Evolutionary conservation across 2,329 filamentous ascomycete genomes (phyloP).

Genomic region (Fusarium brachygibbosum): DNA sequence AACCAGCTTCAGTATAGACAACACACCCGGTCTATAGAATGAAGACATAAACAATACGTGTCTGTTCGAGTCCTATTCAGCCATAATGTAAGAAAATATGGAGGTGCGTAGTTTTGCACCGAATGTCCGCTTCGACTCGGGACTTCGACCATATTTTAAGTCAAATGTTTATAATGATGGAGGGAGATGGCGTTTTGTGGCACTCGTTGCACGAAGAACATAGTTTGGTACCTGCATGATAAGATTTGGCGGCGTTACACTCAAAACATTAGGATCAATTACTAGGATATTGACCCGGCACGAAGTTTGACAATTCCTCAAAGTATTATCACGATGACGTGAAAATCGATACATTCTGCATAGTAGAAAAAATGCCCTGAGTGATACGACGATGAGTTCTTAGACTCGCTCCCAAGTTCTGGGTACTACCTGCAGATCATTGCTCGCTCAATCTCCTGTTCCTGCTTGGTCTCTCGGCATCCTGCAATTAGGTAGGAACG

Average conservation of each 20-base stretch:
- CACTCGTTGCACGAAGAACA: not conserved
- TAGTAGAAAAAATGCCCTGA: not conserved
- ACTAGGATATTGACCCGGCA: not conserved
- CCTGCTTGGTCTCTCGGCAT: slow-evolving; percentile 1
- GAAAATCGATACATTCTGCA: not conserved
- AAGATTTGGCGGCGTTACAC: slow-evolving; percentile 3
- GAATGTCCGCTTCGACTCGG: no score
- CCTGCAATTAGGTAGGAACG: not conserved
- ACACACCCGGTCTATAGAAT: not conserved
- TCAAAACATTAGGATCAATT: not conserved
- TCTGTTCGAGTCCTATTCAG: no score
- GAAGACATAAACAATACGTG: not conserved
- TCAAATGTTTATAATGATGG: not conserved
- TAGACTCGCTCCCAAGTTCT: not conserved
- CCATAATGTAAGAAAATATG: no score
- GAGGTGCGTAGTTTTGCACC: no score
- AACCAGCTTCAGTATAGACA: no score
- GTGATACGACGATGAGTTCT: not conserved
- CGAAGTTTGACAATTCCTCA: not conserved
- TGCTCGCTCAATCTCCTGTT: not conserved
- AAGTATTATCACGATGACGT: not conserved
- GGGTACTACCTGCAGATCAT: not conserved
- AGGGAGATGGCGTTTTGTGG: slow-evolving; percentile 5
- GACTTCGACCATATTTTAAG: not conserved
- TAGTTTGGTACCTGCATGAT: slow-evolving; percentile 30